phyloP scores from a whole-genome alignment of 1,284 basidiomycete species.

The Chalciporus sp. region DNA sequence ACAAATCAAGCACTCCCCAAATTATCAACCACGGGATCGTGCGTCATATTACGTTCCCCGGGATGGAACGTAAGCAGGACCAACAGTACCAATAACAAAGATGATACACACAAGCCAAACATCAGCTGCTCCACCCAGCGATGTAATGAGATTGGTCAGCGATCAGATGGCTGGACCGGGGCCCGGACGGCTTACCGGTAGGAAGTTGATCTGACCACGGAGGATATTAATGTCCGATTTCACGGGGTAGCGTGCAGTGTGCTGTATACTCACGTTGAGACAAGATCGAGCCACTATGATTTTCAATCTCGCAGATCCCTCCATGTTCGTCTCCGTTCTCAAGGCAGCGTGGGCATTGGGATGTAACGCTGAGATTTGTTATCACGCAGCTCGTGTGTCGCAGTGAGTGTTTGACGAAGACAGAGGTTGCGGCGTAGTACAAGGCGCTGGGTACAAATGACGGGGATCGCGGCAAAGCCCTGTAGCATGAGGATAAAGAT shows the following conservation, averaged over 20 bases:
- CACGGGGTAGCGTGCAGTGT: neutral
- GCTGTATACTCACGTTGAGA: neutral
- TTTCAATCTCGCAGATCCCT: neutral
- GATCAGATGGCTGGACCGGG: no score
- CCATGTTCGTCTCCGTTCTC: neutral
- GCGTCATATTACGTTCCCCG: neutral
- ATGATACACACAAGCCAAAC: neutral
- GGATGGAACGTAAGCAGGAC: neutral
- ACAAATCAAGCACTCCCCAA: neutral
- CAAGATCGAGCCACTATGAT: neutral
- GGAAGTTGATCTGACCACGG: neutral
- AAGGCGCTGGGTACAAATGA: neutral
- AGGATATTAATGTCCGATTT: neutral
- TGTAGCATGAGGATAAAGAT: no score
- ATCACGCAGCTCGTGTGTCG: neutral
- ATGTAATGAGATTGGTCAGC: no score
- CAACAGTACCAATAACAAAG: neutral
- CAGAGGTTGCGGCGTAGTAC: neutral
- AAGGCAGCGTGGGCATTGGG: no score
- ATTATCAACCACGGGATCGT: neutral
- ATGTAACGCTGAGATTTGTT: no score
- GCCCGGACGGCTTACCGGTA: neutral
- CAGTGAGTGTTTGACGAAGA: neutral
- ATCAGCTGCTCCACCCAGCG: slow-evolving; percentile 1
- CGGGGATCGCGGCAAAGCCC: neutral